Evolutionary conservation across 805 yeast genomes (phyloP), one percentile per base, ranked within the genome.

Genomic region (Ogataea neopini): DNA sequence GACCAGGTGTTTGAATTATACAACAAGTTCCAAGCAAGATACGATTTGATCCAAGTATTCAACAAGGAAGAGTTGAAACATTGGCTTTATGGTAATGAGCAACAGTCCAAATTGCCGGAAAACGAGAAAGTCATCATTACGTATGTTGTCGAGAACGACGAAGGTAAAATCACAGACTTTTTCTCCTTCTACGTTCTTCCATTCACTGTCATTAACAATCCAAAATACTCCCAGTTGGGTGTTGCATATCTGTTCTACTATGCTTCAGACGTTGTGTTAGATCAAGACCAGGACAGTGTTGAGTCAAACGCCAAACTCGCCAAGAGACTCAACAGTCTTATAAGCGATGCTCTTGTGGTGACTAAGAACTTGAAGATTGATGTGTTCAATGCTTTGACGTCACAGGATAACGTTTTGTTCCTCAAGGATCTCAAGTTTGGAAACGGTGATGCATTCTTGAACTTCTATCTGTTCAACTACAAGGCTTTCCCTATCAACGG

Each of bases 391-490:
- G 96, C 97, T 8, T 74, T 94, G 52, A 82, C 97, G 0, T 76
- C 90, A 9, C 96, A 90, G 70, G 99, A 94, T 63, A 94, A 94
- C 66, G 76, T 89, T 13, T 70, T 86, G 50, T 89, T 94, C 70
- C 72, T 94, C 54, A 84, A 88, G 20, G 83, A 86, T 33, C 76
- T 87, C 68, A 88, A 88, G 64, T 94, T 94, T 65, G 96, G 97
- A 28, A 79, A 81, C 41, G 99, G 99, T 37, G 98, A 92, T 66
- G 99, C 99, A 0, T 79, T 80, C 61, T 76, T 94, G 62, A 87
- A 94, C 68, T 94, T 86, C 68, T 94, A 94, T 64, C 71, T 94
- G 54, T 94, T 94, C 77, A 94, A 94, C 68, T 94, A 90, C 73
- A 83, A 76, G 62, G 84, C 96, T 4, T 80, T 80, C 68, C 90